phyloP scores from a whole-genome alignment of 768 basidiomycete species.

The Tylopilus sp. region DNA sequence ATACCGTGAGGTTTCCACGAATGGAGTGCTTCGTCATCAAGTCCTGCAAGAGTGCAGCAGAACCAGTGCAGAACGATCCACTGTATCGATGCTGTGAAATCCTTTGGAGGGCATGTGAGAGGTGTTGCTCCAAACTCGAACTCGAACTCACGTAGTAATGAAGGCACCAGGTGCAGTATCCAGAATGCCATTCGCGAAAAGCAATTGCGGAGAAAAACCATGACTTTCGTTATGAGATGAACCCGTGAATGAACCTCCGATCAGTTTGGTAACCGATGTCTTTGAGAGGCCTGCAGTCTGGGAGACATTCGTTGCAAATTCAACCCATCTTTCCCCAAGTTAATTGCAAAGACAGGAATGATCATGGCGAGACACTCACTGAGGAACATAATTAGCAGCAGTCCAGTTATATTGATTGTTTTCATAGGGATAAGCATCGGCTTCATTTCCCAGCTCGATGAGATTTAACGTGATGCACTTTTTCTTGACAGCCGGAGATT shows the following conservation, averaged over 20 bases:
- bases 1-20: conserved; percentile 53
- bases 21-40: conserved; percentile 62
- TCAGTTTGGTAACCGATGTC: conserved; percentile 41
- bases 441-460: conserved; percentile 63
- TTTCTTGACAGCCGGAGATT: conserved; percentile 33
- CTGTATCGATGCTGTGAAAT: conserved; percentile 46
- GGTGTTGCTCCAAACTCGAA: neutral
- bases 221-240: conserved; percentile 41
- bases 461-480: conserved; percentile 50
- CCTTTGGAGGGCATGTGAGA: conserved; percentile 15
- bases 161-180: conserved; percentile 43
- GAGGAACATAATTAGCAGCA: conserved; percentile 42
- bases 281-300: conserved; percentile 36
- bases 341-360: neutral
- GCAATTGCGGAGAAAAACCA: conserved; percentile 60
- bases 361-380: conserved; percentile 40
- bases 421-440: conserved; percentile 55
- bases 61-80: conserved; percentile 59
- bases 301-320: conserved; percentile 49
- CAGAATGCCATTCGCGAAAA: conserved; percentile 51
- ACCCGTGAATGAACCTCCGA: conserved; percentile 47
- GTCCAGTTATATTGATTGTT: conserved; percentile 42
- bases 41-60: conserved; percentile 50
- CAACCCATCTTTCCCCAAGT: conserved; percentile 45
- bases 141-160: conserved; percentile 47